Percentiles rank a stretch among this genome's conserved stretches.
These are phyloP conservation scores for Penicillium concentricum DNA, from an alignment of 2,329 filamentous ascomycete species.

Conservation along the genomic window DNA sequence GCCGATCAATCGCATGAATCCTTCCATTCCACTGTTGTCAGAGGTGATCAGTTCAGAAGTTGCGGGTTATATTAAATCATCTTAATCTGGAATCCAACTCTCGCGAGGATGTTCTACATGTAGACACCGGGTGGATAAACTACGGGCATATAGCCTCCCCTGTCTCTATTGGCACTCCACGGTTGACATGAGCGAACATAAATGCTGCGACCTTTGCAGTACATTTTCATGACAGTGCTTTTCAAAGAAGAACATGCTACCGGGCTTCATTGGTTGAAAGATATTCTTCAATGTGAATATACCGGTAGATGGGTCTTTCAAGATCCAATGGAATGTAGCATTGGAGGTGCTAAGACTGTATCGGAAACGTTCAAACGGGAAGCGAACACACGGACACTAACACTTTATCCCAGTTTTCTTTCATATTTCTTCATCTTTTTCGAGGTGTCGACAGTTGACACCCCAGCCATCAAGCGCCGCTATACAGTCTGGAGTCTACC, in stretches of 20 bases:
- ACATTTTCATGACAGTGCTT: conserved; percentile 8
- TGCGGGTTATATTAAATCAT: neutral
- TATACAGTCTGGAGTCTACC: neutral
- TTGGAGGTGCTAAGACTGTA: neutral
- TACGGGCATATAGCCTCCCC: conserved; percentile 1
- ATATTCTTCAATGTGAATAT: conserved; percentile 3
- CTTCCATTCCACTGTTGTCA: neutral
- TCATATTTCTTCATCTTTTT: neutral
- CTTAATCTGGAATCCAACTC: neutral
- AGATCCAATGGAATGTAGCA: conserved; percentile 10
- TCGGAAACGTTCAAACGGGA: neutral
- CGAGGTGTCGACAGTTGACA: conserved; percentile 2
- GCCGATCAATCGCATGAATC: neutral
- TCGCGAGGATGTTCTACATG: conserved; percentile 1
- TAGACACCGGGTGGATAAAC: conserved; percentile 1
- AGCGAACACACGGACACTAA: neutral
- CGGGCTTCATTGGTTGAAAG: conserved; percentile 6
- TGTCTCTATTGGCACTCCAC: conserved; percentile 4
- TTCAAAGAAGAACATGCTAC: conserved; percentile 7
- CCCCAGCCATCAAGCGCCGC: neutral
- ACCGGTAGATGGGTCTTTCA: conserved; percentile 2
- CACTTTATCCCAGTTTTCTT: conserved; percentile 11
- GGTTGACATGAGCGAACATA: conserved; percentile 7
- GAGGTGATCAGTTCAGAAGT: neutral
- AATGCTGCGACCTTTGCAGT: conserved; percentile 5